phyloP scores from a whole-genome alignment of 768 basidiomycete genomes.

The Tricholoma sp. region DNA sequence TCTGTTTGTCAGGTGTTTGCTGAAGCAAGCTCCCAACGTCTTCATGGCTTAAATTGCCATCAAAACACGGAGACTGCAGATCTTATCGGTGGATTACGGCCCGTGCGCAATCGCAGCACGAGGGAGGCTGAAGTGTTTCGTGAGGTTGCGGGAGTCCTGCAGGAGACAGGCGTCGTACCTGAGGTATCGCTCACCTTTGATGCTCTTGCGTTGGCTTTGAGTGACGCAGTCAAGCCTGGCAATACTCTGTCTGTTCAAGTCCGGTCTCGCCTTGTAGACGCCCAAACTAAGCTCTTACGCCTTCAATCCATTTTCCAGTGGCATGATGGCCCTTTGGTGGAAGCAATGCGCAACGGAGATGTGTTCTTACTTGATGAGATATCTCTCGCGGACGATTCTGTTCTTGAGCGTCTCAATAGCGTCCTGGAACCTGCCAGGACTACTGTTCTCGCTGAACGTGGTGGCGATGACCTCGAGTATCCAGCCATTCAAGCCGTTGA shows the following conservation, averaged over 20 bases:
- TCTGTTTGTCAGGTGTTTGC: slow-evolving; percentile 93
- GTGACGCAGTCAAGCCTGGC: slow-evolving; percentile 21
- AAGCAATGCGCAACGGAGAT: slow-evolving; percentile 83
- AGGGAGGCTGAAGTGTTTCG: slow-evolving; percentile 44
- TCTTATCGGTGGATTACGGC: slow-evolving; percentile 88
- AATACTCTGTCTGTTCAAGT: slow-evolving; percentile 24
- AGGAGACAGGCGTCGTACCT: slow-evolving; percentile 31
- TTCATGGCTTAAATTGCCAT: slow-evolving; percentile 88
- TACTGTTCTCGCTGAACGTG: slow-evolving; percentile 89
- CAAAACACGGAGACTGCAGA: slow-evolving; percentile 99
- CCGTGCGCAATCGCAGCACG: slow-evolving; percentile 69
- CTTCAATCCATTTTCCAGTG: slow-evolving; percentile 89
- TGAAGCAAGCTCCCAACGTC: slow-evolving; percentile 48
- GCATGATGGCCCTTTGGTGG: slow-evolving; percentile 94
- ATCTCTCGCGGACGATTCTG: slow-evolving; percentile 96
- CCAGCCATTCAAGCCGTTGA: slow-evolving; percentile 59
- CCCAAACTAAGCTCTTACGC: slow-evolving; percentile 41
- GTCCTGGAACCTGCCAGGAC: slow-evolving; percentile 89
- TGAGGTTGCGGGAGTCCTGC: slow-evolving; percentile 38
- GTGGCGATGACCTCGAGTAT: slow-evolving; percentile 66
- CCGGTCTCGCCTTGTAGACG: slow-evolving; percentile 30
- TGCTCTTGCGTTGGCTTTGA: slow-evolving; percentile 22
- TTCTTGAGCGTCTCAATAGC: slow-evolving; percentile 94
- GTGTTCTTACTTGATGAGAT: slow-evolving; percentile 94
- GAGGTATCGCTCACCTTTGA: slow-evolving; percentile 19